Percentiles rank a stretch among this genome's conserved stretches.
phyloP scores from a whole-genome alignment of 1,284 basidiomycete species.

The Puccinia coronata region DNA sequence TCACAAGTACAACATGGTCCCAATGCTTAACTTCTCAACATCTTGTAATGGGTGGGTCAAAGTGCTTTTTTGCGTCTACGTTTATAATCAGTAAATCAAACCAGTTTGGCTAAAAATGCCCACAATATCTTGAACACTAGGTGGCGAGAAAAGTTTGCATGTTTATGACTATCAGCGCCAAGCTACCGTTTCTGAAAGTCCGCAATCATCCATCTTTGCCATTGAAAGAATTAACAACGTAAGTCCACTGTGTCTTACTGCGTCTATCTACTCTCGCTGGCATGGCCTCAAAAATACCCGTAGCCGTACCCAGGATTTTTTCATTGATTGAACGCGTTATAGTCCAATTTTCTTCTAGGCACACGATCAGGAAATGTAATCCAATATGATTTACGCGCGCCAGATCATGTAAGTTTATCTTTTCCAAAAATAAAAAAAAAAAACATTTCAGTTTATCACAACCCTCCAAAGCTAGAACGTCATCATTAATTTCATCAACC shows the following conservation, averaged over 20 bases:
- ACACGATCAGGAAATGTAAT: constrained; percentile 19
- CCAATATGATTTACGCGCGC: constrained; percentile 6
- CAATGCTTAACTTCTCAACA: background rate
- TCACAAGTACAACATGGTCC: constrained; percentile 18
- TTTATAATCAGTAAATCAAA: background rate
- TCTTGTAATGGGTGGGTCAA: constrained; percentile 24
- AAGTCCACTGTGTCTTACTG: background rate
- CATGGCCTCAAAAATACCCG: background rate
- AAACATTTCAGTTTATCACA: background rate
- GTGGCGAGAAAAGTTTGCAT: background rate
- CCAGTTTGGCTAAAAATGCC: background rate
- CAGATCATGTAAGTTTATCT: background rate
- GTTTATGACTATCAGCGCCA: constrained; percentile 11
- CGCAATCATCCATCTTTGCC: constrained; percentile 20
- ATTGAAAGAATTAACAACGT: background rate
- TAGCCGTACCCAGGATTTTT: background rate
- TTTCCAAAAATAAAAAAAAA: too few species aligned
- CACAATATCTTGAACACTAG: background rate
- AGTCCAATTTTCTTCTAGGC: constrained; percentile 20
- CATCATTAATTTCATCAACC: background rate
- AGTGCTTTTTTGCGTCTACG: background rate
- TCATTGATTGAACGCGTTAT: background rate
- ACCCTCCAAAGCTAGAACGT: background rate
- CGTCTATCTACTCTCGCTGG: background rate
- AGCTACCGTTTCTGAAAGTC: constrained; percentile 4